These are phyloP conservation scores for Middelhovenomyces tepae DNA, from an alignment of 805 yeast genomes.

Conservation along the genomic window DNA sequence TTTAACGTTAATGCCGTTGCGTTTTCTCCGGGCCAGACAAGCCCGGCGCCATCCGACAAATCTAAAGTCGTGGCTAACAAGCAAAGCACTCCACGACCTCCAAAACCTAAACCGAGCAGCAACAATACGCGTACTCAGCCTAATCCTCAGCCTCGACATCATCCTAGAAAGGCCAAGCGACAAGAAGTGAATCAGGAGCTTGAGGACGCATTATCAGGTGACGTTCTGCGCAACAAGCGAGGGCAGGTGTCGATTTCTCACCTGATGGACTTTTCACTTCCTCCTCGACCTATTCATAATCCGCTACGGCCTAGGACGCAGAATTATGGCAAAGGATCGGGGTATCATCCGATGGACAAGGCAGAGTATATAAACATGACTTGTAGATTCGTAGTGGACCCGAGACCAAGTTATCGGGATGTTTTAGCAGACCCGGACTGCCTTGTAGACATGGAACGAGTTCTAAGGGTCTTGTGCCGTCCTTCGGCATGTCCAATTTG, in stretches of 20 bases:
- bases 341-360: slow-evolving; percentile 19
- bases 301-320: slow-evolving; percentile 15
- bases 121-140: slow-evolving; percentile 5
- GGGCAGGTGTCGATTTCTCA: slow-evolving; percentile 17
- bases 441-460: slow-evolving; percentile 51
- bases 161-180: slow-evolving; percentile 1
- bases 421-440: slow-evolving; percentile 68
- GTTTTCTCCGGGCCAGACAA: too few species aligned
- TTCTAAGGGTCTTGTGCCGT: slow-evolving; percentile 66
- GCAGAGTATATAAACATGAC: slow-evolving; percentile 57
- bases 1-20: too few species aligned
- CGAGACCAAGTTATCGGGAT: slow-evolving; percentile 39
- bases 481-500: slow-evolving; percentile 85
- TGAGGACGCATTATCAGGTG: neutral
- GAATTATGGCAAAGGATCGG: too few species aligned
- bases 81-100: slow-evolving; percentile 1
- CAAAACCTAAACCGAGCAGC: slow-evolving; percentile 2
- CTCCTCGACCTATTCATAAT: slow-evolving; percentile 5
- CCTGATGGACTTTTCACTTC: slow-evolving; percentile 10
- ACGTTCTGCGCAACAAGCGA: too few species aligned
- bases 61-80: slow-evolving; percentile 1
- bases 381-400: slow-evolving; percentile 74
- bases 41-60: slow-evolving; percentile 6
- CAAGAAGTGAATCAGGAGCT: neutral
- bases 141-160: slow-evolving; percentile 4